A percentile compares a stretch with the other conserved stretches of the same genome.
phyloP scores from a whole-genome alignment of 768 basidiomycete species.

The Galerina sulciceps region DNA sequence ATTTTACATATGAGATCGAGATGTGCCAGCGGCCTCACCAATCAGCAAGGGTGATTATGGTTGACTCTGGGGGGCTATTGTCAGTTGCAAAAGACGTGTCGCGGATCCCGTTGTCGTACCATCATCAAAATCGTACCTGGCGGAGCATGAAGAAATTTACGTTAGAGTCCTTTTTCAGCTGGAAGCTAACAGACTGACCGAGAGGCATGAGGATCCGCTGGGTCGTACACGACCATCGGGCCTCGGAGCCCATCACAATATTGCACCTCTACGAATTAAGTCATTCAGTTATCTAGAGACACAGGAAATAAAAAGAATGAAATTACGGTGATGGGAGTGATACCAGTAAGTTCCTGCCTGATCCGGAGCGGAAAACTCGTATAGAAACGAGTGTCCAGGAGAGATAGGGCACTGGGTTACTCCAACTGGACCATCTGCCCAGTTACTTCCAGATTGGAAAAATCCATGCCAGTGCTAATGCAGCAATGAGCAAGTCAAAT shows the following conservation, averaged over 20 bases:
- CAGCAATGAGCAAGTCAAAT: no score
- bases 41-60: slow-evolving; percentile 50
- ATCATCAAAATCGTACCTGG: slow-evolving; percentile 45
- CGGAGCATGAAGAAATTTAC: neutral
- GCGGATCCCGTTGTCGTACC: slow-evolving; percentile 29
- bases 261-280: slow-evolving; percentile 33
- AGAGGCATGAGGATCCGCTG: slow-evolving; percentile 1
- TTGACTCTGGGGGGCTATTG: slow-evolving; percentile 29
- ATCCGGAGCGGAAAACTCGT: slow-evolving; percentile 35
- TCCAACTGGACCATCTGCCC: slow-evolving; percentile 43
- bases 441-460: slow-evolving; percentile 37
- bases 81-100: neutral
- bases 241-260: slow-evolving; percentile 16
- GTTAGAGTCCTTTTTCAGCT: neutral
- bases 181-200: neutral
- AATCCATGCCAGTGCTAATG: slow-evolving; percentile 50
- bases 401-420: slow-evolving; percentile 47
- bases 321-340: slow-evolving; percentile 34
- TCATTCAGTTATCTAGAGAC: slow-evolving; percentile 5
- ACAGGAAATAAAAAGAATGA: slow-evolving; percentile 17
- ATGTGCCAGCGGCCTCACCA: slow-evolving; percentile 31
- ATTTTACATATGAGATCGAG: neutral
- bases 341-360: slow-evolving; percentile 52
- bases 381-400: slow-evolving; percentile 39
- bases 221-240: slow-evolving; percentile 13